A percentile compares a stretch with the other conserved stretches of the same genome.
Conservation (phyloP, 805 yeast genomes). For the Kodamaea fukazawae region DNA sequence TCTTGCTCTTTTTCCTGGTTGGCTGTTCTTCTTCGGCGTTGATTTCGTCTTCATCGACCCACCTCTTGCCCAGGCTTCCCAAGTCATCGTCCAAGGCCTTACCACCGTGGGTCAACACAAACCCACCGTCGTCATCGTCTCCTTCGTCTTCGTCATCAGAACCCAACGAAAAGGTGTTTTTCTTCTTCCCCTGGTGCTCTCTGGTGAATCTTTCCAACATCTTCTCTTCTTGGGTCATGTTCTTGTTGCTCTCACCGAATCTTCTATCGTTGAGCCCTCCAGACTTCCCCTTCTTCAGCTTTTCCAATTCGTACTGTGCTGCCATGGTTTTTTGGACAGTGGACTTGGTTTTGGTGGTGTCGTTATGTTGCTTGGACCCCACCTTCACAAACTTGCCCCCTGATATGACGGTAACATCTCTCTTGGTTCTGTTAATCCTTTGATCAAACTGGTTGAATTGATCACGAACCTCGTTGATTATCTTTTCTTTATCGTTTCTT, state of each 20-base stretch:
- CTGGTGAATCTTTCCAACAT: conserved; percentile 93
- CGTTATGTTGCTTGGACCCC: conserved; percentile 39
- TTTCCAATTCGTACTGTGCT: conserved; percentile 65
- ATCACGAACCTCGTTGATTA: conserved; percentile 60
- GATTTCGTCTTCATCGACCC: conserved; percentile 37
- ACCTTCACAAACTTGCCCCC: conserved; percentile 44
- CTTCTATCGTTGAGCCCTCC: conserved; percentile 84
- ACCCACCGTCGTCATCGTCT: conserved; percentile 43
- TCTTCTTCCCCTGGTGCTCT: conserved; percentile 70
- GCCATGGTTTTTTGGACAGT: conserved; percentile 41
- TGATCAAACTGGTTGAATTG: conserved; percentile 90
- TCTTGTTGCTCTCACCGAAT: conserved; percentile 80
- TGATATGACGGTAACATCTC: conserved; percentile 43
- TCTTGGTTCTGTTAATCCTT: conserved; percentile 64
- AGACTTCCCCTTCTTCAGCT: conserved; percentile 60
- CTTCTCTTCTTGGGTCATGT: conserved; percentile 81
- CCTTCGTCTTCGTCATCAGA: conserved; percentile 69
- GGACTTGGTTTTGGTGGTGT: conserved; percentile 31
- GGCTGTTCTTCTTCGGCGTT: conserved; percentile 35
- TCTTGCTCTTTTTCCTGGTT: conserved; percentile 68
- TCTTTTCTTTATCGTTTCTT: conserved; percentile 61
- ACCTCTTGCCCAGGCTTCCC: conserved; percentile 25
- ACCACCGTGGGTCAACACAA: conserved; percentile 76
- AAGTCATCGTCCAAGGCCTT: conserved; percentile 52
- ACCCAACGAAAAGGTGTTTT: conserved; percentile 51